Percentiles rank a stretch among this genome's conserved stretches.
Evolutionary conservation across 345 rosid genomes (phyloP).

Genomic region (Aquilaria yunnanensis): DNA sequence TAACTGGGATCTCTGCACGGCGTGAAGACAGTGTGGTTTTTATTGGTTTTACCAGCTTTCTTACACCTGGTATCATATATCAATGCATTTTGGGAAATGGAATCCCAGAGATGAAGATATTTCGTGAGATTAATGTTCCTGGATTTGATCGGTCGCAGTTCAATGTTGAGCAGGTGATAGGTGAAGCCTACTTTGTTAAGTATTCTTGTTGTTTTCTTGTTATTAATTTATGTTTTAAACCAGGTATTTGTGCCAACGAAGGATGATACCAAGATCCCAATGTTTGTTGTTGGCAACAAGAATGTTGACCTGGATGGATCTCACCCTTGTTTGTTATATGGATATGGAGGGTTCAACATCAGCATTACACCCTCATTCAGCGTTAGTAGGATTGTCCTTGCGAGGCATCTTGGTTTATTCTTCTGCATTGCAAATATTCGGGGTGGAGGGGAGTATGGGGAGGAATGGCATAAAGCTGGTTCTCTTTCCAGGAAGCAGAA

Average conservation of each 20-base stretch:
- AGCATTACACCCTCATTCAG: constrained; percentile 74
- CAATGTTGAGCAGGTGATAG: constrained; percentile 69
- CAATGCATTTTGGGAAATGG: constrained; percentile 50
- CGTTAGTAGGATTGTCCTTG: constrained; percentile 59
- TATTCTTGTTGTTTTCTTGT: constrained; percentile 1
- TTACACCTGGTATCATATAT: constrained; percentile 79
- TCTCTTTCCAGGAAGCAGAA: constrained; percentile 76
- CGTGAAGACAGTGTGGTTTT: constrained; percentile 55
- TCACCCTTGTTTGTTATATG: constrained; percentile 84
- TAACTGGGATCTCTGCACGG: constrained; percentile 53
- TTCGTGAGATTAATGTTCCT: constrained; percentile 66
- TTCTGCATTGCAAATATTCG: constrained; percentile 83
- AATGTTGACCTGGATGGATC: constrained; percentile 64
- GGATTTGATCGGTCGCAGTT: constrained; percentile 75
- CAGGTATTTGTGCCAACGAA: constrained; percentile 81
- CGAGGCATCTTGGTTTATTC: constrained; percentile 71
- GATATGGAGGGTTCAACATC: constrained; percentile 82
- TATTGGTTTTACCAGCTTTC: constrained; percentile 74
- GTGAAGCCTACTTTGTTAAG: background rate
- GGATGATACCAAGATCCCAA: constrained; percentile 79
- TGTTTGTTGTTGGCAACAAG: constrained; percentile 67
- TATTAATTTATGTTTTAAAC: constrained; percentile 7
- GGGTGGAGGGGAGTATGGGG: constrained; percentile 98
- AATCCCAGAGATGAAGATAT: constrained; percentile 58
- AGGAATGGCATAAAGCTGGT: constrained; percentile 95